phyloP scores from a whole-genome alignment of 2,329 filamentous ascomycete genomes.

The Apiospora koreana region DNA sequence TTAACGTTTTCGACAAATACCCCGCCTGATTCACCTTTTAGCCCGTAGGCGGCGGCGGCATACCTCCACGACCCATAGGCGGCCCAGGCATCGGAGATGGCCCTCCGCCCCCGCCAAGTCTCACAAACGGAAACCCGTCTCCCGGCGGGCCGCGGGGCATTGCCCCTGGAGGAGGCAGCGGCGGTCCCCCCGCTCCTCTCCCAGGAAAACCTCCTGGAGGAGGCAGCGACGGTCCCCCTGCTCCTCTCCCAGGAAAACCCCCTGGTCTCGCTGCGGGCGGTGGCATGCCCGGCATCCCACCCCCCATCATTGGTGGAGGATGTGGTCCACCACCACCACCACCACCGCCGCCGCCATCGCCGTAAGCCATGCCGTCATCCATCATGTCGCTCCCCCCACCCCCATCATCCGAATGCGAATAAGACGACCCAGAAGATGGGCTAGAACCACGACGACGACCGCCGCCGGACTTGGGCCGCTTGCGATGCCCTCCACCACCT shows the following conservation, averaged over 20 bases:
- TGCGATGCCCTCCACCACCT: background rate
- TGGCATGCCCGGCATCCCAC: constrained; percentile 2
- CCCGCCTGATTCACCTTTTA: background rate
- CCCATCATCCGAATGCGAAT: background rate
- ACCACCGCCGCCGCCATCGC: background rate
- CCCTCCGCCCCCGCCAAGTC: background rate
- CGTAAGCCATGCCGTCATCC: background rate
- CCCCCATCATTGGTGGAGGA: constrained; percentile 1
- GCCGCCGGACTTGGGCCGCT: background rate
- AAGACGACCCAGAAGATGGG: background rate
- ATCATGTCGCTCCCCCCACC: background rate
- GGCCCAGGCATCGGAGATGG: constrained; percentile 5
- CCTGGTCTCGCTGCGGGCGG: background rate
- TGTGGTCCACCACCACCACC: background rate
- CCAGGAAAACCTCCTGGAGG: constrained; percentile 5
- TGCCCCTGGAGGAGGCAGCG: background rate
- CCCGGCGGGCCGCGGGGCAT: background rate
- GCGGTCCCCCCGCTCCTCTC: background rate
- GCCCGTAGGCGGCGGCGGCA: background rate
- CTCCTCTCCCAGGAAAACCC: background rate
- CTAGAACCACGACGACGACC: background rate
- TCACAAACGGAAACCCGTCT: background rate
- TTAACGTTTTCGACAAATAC: background rate
- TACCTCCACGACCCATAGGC: background rate
- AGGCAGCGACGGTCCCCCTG: background rate